A percentile compares a stretch with the other conserved stretches of the same genome.
These are phyloP conservation scores for Trametes hirsuta DNA, from an alignment of 1,284 basidiomycete species.

Conservation along the genomic window DNA sequence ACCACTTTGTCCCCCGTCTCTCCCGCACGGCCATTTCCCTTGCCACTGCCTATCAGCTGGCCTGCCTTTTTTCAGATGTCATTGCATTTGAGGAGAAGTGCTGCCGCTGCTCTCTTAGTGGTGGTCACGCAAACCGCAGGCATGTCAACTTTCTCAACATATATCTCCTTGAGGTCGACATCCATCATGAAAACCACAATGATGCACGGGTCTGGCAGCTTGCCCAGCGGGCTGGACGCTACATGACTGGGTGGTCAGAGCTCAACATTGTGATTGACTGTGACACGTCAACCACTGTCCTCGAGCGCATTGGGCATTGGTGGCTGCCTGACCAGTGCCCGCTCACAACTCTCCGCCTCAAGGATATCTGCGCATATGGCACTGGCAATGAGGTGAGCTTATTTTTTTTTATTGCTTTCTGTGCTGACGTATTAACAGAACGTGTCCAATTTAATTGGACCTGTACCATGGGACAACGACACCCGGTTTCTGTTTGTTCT, in stretches of 20 bases:
- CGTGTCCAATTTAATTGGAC: not conserved
- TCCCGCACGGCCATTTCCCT: not conserved
- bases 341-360: too few relatives aligned
- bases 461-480: not conserved
- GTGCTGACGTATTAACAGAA: not conserved
- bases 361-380: too few relatives aligned
- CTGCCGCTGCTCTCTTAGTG: not conserved
- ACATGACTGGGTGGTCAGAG: not conserved
- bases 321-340: too few relatives aligned
- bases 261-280: not conserved
- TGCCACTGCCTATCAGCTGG: not conserved
- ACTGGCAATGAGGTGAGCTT: too few relatives aligned
- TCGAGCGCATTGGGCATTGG: not conserved
- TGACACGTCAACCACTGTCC: not conserved
- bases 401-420: too few relatives aligned
- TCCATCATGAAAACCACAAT: not conserved
- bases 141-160: slow-evolving; percentile 1
- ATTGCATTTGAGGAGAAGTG: too few relatives aligned
- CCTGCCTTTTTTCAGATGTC: not conserved
- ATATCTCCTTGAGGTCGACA: not conserved
- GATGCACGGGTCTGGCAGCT: not conserved
- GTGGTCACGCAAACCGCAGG: not conserved
- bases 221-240: not conserved
- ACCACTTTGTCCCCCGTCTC: not conserved
- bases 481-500: not conserved